A percentile compares a stretch with the other conserved stretches of the same genome.
Evolutionary conservation across 73 alveolate genomes (phyloP).

Genomic region (Paramecium pentaurelia): DNA sequence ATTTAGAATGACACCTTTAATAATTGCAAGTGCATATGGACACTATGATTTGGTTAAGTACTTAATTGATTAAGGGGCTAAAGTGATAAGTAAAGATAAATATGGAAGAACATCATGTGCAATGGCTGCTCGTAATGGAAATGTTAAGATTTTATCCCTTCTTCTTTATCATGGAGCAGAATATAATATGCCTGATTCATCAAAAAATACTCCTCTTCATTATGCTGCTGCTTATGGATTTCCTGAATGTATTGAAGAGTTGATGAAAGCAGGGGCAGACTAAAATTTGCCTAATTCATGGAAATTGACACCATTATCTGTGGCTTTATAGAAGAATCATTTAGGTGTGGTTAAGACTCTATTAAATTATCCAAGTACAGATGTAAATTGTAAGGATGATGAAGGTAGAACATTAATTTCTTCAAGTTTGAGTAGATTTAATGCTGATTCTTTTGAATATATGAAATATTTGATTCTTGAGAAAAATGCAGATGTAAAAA

Average conservation of each 20-base stretch:
- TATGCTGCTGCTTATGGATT: constrained; percentile 98
- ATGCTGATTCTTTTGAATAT: constrained; percentile 76
- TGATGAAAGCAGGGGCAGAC: constrained; percentile 92
- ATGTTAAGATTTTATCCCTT: constrained; percentile 75
- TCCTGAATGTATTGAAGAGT: constrained; percentile 79
- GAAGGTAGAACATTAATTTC: constrained; percentile 90
- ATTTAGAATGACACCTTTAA: constrained; percentile 90
- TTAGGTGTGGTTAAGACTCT: constrained; percentile 84
- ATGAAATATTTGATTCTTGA: constrained; percentile 77
- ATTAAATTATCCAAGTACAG: constrained; percentile 78
- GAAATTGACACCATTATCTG: constrained; percentile 91
- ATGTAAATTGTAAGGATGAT: constrained; percentile 95
- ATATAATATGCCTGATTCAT: constrained; percentile 86
- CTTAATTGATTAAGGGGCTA: constrained; percentile 76
- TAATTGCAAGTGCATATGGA: constrained; percentile 92
- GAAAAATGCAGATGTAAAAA: constrained; percentile 90
- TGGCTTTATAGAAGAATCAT: constrained; percentile 84
- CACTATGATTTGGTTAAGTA: constrained; percentile 82
- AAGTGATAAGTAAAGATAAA: constrained; percentile 82
- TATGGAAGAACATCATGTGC: constrained; percentile 91
- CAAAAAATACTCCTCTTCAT: constrained; percentile 92
- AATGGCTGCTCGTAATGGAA: constrained; percentile 95
- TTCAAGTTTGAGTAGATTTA: constrained; percentile 72
- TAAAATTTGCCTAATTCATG: constrained; percentile 91
- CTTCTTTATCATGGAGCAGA: constrained; percentile 91